Base-by-base conservation (phyloP, 2,329 filamentous ascomycete genomes). In the Chaetothyriales sp. region DNA sequence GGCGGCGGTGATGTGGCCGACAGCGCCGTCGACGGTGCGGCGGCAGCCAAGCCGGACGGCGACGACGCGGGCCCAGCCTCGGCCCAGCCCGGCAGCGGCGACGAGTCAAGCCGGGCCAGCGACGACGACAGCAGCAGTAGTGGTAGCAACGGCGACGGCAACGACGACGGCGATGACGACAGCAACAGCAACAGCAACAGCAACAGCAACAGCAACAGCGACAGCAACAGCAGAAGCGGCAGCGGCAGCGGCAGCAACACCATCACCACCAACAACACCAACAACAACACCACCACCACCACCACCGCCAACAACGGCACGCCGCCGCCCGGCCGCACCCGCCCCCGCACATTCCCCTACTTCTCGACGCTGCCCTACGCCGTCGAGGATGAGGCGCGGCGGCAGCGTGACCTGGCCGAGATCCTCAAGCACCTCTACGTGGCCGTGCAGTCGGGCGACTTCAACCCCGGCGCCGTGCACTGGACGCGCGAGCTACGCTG, bases 401-500 rank as follows among this genome's bases (percentile, higher is more conserved):
- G 89, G 57, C 83, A 94, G 65, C 77, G 76, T 48, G 88, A 89
- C 56, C 74, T 98, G 46, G 77, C 84, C 46, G 87, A 89, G 65
- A 97, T 95, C 61, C 76, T 97, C 60, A 92, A 89, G 67, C 86
- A 95, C 64, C 82, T 98, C 28, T 97, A 95, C 67, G 86, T 95
- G 61, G 81, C 90, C 52, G 77, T 98, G 57, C 84, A 89, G 65
- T 85, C 92, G 2, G 89, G 95, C 59, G 92, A 98, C 69, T 97
- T 97, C 69, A 83, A 85, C 20, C 87, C 90, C 0, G 92, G 92
- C 33, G 92, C 90, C 25, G 76, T 95, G 55, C 90, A 98, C 69
- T 98, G 92, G 92, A 95, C 92, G 15, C 82, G 90, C 60, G 92
- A 98, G 77, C 82, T 98, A 47, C 82, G 89, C 65, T 87, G 85